Conservation (phyloP, 2,329 filamentous ascomycete species). For the Thermoascus crustaceus region DNA sequence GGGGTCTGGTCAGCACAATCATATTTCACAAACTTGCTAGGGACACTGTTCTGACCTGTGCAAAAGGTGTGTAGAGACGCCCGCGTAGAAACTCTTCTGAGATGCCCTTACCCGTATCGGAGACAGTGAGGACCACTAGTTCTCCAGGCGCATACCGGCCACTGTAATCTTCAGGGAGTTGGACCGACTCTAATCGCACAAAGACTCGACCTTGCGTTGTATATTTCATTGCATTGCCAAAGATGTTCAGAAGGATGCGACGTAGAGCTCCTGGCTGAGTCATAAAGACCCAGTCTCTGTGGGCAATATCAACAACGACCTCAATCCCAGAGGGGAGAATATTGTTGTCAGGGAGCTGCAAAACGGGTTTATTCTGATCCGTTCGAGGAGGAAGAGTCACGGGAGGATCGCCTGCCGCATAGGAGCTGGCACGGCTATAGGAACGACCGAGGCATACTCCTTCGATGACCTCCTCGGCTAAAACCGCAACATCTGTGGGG, state of each 20-base stretch:
- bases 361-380: not conserved
- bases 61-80: slow-evolving; percentile 49
- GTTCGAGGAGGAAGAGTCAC: slow-evolving; percentile 6
- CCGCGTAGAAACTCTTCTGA: slow-evolving; percentile 53
- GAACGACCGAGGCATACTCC: slow-evolving; percentile 46
- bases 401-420: not conserved
- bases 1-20: too few relatives aligned
- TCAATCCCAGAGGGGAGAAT: slow-evolving; percentile 27
- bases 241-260: slow-evolving; percentile 55
- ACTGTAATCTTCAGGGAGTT: slow-evolving; percentile 22
- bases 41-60: too few relatives aligned
- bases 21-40: too few relatives aligned
- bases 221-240: slow-evolving; percentile 57
- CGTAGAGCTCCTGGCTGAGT: slow-evolving; percentile 48
- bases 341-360: slow-evolving; percentile 5
- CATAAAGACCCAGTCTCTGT: slow-evolving; percentile 45
- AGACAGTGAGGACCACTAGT: slow-evolving; percentile 40
- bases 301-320: slow-evolving; percentile 47
- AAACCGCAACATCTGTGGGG: slow-evolving; percentile 35
- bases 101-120: slow-evolving; percentile 60
- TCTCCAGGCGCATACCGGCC: slow-evolving; percentile 26
- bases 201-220: slow-evolving; percentile 46
- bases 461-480: slow-evolving; percentile 49
- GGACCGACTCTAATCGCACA: slow-evolving; percentile 29
- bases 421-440: slow-evolving; percentile 22